Evolutionary conservation across 768 basidiomycete genomes (phyloP), one percentile per base, ranked within the genome.

Genomic region (Tulasnella sp.): DNA sequence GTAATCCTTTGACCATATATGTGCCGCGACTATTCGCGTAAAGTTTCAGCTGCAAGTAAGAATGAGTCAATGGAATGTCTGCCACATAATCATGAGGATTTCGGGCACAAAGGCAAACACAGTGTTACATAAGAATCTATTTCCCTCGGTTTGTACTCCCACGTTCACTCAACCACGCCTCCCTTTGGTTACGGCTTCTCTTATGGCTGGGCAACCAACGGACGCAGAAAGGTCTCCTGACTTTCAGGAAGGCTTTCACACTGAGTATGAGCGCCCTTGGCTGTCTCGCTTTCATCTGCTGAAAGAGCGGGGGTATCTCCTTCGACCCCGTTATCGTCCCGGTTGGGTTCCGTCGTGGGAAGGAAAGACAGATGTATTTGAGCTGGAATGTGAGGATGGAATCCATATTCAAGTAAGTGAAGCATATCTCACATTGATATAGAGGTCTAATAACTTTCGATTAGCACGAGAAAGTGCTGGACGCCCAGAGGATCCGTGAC

Each of bases 301-400:
- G 7, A 65, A 71, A 64, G 26, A 36, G 16, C n/a, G 39, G 2
- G 70, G 70, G 7, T 71, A 71, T 29, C 34, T 62, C 9, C 62
- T 71, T 5, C 22, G 70, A 32, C 62, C 70, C 16, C 29, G 70
- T 11, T 71, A 71, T 29, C 70, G 70, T 37, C 70, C 70, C 11
- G 70, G 62, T n/a, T 71, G 70, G 70, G 42, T 34, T 9, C 29
- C 70, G 11, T 71, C 70, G 9, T 71, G 70, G 70, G 40, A 29
- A 41, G 39, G 7, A 7, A 35, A 19, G 3, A 12, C 40, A 1
- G 42, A 36, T 26, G 7, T 47, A 1, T 34, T 47, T 34, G 5
- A n/a, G 17, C 29, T 44, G 14, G 16, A 39, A 34, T 12, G 34
- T 22, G 68, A 69, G 34, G 68, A 69, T 34, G 42, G 40, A 3